phyloP scores from a whole-genome alignment of 768 basidiomycete species.

The Pseudohyphozyma bogoriensis region DNA sequence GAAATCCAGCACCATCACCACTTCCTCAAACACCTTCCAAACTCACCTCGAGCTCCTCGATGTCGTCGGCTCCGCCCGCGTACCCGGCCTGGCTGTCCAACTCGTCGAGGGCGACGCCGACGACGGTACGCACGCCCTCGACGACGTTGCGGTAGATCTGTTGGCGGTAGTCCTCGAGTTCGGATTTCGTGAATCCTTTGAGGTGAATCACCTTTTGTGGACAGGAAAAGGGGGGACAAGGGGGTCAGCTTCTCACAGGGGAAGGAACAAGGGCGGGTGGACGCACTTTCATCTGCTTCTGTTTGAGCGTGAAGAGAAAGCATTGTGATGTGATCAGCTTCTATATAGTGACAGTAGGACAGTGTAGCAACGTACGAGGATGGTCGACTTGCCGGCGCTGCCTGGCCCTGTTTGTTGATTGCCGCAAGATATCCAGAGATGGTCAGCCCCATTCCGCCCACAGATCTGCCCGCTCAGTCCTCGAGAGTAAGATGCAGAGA shows the following conservation, averaged over 20 bases:
- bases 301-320: background rate
- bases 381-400: slow-evolving; percentile 20
- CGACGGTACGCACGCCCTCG: slow-evolving; percentile 55
- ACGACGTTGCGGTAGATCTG: slow-evolving; percentile 87
- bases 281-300: slow-evolving; percentile 32
- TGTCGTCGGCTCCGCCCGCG: slow-evolving; percentile 57
- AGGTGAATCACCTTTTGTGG: slow-evolving; percentile 68
- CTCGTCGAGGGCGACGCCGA: background rate
- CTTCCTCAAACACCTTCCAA: too few relatives aligned
- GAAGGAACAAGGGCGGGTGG: too few relatives aligned
- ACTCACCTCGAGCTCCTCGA: slow-evolving; percentile 74
- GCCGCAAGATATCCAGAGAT: too few relatives aligned
- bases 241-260: background rate
- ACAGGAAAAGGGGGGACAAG: background rate
- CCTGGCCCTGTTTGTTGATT: slow-evolving; percentile 27
- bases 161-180: slow-evolving; percentile 81
- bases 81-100: background rate
- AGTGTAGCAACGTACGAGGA: slow-evolving; percentile 20
- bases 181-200: slow-evolving; percentile 66
- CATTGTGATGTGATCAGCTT: too few relatives aligned
- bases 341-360: background rate
- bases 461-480: too few relatives aligned
- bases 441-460: background rate
- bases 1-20: too few relatives aligned
- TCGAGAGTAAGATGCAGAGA: background rate